These are phyloP conservation scores for Aquilaria agallochum DNA, from an alignment of 441 rosid genomes.

Conservation along the genomic window DNA sequence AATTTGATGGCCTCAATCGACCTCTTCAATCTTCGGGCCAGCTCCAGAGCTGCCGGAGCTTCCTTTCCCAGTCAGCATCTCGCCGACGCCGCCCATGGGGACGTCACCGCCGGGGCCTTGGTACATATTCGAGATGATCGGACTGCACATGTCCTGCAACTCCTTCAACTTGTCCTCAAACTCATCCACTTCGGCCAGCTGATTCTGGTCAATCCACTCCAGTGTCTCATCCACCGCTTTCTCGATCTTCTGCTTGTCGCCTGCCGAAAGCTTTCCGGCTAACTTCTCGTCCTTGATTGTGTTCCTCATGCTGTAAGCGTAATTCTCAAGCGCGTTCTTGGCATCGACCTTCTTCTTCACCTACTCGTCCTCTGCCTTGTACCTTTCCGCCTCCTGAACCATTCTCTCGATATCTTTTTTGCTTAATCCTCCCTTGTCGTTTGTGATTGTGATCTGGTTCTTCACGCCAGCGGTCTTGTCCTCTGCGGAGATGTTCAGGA, in stretches of 20 bases:
- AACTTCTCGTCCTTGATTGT: slow-evolving; percentile 25
- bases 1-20: slow-evolving; percentile 13
- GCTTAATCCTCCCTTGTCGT: slow-evolving; percentile 28
- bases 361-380: too few species aligned
- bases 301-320: slow-evolving; percentile 14
- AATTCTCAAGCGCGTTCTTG: too few species aligned
- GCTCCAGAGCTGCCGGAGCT: slow-evolving; percentile 16
- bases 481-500: slow-evolving; percentile 23
- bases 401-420: slow-evolving; percentile 31
- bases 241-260: slow-evolving; percentile 29
- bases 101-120: slow-evolving; percentile 16
- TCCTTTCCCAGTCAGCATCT: neutral
- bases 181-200: neutral
- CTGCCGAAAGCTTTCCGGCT: slow-evolving; percentile 16
- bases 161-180: slow-evolving; percentile 27
- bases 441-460: slow-evolving; percentile 32
- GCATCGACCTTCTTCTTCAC: too few species aligned
- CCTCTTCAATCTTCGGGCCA: slow-evolving; percentile 35
- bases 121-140: slow-evolving; percentile 23
- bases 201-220: slow-evolving; percentile 24
- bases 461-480: slow-evolving; percentile 28
- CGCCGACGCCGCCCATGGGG: slow-evolving; percentile 18
- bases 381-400: slow-evolving; percentile 26
- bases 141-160: slow-evolving; percentile 26
- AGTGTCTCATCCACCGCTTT: slow-evolving; percentile 22